Evolutionary conservation across 1,284 basidiomycete species (phyloP), one percentile per base, ranked within the genome.

Genomic region (Cryptococcus amylolentus): DNA sequence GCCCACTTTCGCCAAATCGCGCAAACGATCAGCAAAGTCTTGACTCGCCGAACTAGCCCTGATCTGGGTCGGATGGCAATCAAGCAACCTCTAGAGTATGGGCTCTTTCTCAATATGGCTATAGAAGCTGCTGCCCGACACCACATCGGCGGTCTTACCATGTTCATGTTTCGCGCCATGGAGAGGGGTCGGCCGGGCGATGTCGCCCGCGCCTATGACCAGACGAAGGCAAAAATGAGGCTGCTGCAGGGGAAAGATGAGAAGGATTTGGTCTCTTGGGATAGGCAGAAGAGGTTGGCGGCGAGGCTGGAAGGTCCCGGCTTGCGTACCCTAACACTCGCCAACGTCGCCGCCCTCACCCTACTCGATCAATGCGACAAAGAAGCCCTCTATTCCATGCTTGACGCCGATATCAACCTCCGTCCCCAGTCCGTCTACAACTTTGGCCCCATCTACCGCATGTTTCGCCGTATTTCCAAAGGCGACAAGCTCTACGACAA

Each of bases 81-180:
- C 10, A 18, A 48, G 12, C n/a, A 56, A 4, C 58, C 66, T 0
- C 42, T 41, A 8, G 37, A 26, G n/a, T 66, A 57, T 38, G 64
- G 60, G 1, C 18, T 57, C 2, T 37, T 71, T 8, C 38, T 50
- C 3, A 49, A 60, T 35, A 62, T 68, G 60, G 58, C 54, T 3
- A 56, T 69, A 13, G 68, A 71, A 44, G 50, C 64, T 0, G 66
- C 63, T 0, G 62, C 58, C 9, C 52, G 65, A n/a, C 59, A 62
- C 26, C 45, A 66, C 12, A 59, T 57, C 45, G 1, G 45, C 0
- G 67, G 65, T 1, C 55, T 71, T 20, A 56, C 62, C 13, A 42
- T 46, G 13, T 46, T 70, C 9, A 52, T 58, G n/a, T 45, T 70
- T 4, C 41, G 60, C 35, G 53, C 70, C 27, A 27, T 71, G 9